These are phyloP conservation scores for Saccharomycopsis amapae DNA, from an alignment of 805 yeast species.

Conservation along the genomic window DNA sequence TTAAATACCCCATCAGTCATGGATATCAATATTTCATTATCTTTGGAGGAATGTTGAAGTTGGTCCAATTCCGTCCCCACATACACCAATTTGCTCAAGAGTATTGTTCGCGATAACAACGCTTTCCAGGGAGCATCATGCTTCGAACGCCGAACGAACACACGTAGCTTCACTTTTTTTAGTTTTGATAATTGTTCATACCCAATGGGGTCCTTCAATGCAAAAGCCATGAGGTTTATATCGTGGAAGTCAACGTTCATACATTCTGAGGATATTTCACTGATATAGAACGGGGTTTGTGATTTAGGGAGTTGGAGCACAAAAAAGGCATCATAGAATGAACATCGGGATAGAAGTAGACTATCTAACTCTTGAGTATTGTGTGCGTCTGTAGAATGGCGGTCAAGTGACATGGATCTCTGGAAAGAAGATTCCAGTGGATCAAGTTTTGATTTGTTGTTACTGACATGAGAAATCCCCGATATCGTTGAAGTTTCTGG, in stretches of 20 bases:
- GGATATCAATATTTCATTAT: constrained; percentile 23
- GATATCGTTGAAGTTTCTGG: too few relatives aligned
- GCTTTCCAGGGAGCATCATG: too few relatives aligned
- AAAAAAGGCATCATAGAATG: constrained; percentile 9
- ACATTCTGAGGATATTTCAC: constrained; percentile 10
- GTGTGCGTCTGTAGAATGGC: too few relatives aligned
- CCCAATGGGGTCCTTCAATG: background rate
- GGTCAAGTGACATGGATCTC: too few relatives aligned
- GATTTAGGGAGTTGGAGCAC: background rate
- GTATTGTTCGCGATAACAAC: background rate
- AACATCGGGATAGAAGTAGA: too few relatives aligned
- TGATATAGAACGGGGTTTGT: constrained; percentile 18
- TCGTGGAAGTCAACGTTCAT: constrained; percentile 15
- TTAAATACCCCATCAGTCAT: constrained; percentile 28
- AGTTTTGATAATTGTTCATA: constrained; percentile 1
- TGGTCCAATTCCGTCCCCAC: background rate
- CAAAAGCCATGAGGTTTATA: constrained; percentile 9
- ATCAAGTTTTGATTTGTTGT: too few relatives aligned
- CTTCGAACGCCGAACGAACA: too few relatives aligned
- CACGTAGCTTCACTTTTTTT: constrained; percentile 8
- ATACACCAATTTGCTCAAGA: constrained; percentile 3
- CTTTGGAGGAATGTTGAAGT: background rate
- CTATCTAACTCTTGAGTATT: too few relatives aligned
- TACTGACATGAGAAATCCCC: too few relatives aligned
- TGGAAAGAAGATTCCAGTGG: too few relatives aligned